Conservation (phyloP, 1,284 basidiomycete species). For the Malassezia pachydermatis region DNA sequence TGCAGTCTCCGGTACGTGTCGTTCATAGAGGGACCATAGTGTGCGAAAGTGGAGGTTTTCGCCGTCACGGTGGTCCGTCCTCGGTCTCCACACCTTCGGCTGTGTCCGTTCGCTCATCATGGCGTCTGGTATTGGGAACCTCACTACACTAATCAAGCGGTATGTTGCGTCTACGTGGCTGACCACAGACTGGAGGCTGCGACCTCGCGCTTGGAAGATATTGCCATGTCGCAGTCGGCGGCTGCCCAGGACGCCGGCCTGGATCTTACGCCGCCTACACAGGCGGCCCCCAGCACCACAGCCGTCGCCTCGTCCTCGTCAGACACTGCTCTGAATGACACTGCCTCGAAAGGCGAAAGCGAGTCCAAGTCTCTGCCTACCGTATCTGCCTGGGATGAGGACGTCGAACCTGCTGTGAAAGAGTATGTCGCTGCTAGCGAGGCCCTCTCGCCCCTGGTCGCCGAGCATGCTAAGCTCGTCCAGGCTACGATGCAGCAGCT, state of each 20-base stretch:
- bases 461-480: conserved; percentile 33
- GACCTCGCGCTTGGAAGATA: conserved; percentile 84
- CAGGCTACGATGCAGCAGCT: conserved; percentile 58
- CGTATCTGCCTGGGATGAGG: conserved; percentile 65
- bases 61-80: too few species aligned
- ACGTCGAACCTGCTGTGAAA: conserved; percentile 62
- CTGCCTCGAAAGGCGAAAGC: not conserved
- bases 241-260: not conserved
- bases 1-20: conserved; percentile 8
- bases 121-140: conserved; percentile 38
- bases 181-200: conserved; percentile 60
- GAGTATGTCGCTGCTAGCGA: conserved; percentile 66
- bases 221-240: conserved; percentile 54
- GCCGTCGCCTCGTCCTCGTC: not conserved
- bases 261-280: not conserved
- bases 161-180: conserved; percentile 8
- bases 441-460: conserved; percentile 62
- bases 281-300: not conserved
- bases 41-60: too few species aligned
- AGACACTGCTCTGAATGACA: too few species aligned
- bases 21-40: too few species aligned
- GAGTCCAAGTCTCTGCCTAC: conserved; percentile 50
- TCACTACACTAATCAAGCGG: conserved; percentile 44
- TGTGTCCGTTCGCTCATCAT: conserved; percentile 19
- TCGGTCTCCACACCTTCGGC: too few species aligned